Base-by-base conservation (phyloP, 768 basidiomycete species). In the Tricholoma furcatifolium region DNA sequence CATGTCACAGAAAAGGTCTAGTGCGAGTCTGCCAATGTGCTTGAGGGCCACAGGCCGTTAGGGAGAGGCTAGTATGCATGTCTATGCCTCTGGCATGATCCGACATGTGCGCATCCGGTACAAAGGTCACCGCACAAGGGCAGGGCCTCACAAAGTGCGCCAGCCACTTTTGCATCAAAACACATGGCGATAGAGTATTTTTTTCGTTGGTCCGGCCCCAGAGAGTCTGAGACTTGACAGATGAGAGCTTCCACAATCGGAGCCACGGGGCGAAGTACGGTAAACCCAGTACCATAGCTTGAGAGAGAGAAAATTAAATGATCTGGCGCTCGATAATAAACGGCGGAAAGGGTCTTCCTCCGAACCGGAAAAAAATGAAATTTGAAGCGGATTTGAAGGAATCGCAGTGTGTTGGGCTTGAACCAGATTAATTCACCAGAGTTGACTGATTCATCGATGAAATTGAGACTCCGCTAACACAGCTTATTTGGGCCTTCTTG, bases 381-480 rank as follows among this genome's bases (percentile, higher is more conserved):
- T n/a, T n/a, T n/a, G n/a, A 36, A 43, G 43, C 27, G 42, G 42
- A 24, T n/a, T 17, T 31, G 32, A 14, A 21, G 32, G 42, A 9
- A n/a, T n/a, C 14, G 14, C 14, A 41, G n/a, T n/a, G n/a, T n/a
- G n/a, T n/a, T n/a, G n/a, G n/a, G n/a, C n/a, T n/a, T n/a, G n/a
- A n/a, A n/a, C n/a, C n/a, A n/a, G n/a, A n/a, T n/a, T n/a, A n/a
- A n/a, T n/a, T n/a, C n/a, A n/a, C n/a, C 42, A 38, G 43, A 52
- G 36, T 24, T 35, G 54, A 60, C 57, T 60, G 61, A 65, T 62
- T 58, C 62, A 65, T 64, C 61, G 60, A 62, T 63, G 27, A 47
- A 62, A 67, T 77, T 81, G 48, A 75, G 74, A 73, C 78, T 80
- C 80, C 80, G 80, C 62, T 36, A 57, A 70, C 80, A 79, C 67